Conservation (phyloP, 768 basidiomycete genomes). For the Pisolithus microcarpus region DNA sequence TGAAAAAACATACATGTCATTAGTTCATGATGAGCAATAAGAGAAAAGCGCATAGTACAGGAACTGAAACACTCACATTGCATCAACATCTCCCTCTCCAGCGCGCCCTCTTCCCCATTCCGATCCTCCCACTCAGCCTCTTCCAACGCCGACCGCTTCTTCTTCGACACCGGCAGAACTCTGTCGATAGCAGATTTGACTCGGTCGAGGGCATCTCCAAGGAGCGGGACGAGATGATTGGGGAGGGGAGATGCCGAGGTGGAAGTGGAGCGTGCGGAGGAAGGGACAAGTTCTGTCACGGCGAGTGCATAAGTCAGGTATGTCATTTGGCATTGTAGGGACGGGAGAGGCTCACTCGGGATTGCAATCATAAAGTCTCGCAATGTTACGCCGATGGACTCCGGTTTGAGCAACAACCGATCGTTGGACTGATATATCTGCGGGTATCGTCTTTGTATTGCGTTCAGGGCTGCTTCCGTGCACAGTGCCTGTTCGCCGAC, state of each 20-base stretch:
- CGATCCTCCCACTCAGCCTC: slow-evolving; percentile 90
- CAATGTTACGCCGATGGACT: slow-evolving; percentile 75
- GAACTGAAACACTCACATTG: slow-evolving; percentile 50
- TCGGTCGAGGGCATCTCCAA: slow-evolving; percentile 58
- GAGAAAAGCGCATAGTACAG: neutral
- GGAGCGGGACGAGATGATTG: slow-evolving; percentile 71
- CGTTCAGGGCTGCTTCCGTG: slow-evolving; percentile 94
- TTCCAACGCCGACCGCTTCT: slow-evolving; percentile 79
- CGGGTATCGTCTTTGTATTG: slow-evolving; percentile 91
- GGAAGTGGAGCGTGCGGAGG: slow-evolving; percentile 85
- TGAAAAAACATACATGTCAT: too few species aligned
- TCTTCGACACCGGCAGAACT: slow-evolving; percentile 66
- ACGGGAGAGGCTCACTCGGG: slow-evolving; percentile 60
- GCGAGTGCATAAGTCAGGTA: slow-evolving; percentile 3
- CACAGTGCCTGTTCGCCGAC: slow-evolving; percentile 64
- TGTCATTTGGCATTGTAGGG: neutral
- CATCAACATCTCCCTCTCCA: slow-evolving; percentile 83
- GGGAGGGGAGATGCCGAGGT: slow-evolving; percentile 84
- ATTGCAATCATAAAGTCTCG: slow-evolving; percentile 97
- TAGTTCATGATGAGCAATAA: neutral
- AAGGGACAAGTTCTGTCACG: slow-evolving; percentile 78
- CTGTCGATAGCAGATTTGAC: slow-evolving; percentile 67
- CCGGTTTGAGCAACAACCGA: slow-evolving; percentile 75
- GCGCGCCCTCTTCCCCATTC: slow-evolving; percentile 66
- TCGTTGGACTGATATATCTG: slow-evolving; percentile 94